phyloP scores from a whole-genome alignment of 176 grass and related monocot genomes.

The Tillandsia leiboldiana region DNA sequence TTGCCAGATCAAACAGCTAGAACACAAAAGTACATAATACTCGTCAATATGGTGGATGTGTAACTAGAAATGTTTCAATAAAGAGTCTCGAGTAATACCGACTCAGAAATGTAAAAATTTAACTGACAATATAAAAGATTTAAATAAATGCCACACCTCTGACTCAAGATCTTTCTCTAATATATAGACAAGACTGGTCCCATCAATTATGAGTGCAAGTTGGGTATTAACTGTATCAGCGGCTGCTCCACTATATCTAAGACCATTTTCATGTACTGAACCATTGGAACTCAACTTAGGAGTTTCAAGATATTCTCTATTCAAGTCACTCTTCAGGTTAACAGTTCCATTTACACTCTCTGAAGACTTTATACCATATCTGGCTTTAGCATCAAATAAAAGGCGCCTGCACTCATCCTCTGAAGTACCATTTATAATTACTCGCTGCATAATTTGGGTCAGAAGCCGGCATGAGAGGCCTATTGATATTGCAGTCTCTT shows the following conservation, averaged over 20 bases:
- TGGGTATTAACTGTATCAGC: conserved; percentile 34
- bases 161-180: conserved; percentile 94
- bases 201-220: conserved; percentile 92
- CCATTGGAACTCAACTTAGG: conserved; percentile 36
- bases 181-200: conserved; percentile 94
- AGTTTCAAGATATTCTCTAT: conserved; percentile 29
- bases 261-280: conserved; percentile 33
- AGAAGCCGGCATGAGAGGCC: conserved; percentile 80
- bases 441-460: conserved; percentile 55
- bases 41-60: conserved; percentile 8
- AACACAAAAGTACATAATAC: conserved; percentile 16
- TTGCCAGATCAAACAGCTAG: conserved; percentile 96
- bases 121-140: background rate
- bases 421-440: conserved; percentile 95
- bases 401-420: conserved; percentile 75
- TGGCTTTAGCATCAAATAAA: conserved; percentile 71
- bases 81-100: too few species aligned
- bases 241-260: conserved; percentile 33
- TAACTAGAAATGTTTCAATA: background rate
- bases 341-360: conserved; percentile 24
- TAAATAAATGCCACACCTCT: conserved; percentile 48
- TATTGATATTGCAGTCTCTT: conserved; percentile 99
- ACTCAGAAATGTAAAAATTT: too few species aligned
- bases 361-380: conserved; percentile 54
- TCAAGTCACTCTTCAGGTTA: conserved; percentile 17